Percentiles rank a stretch among this genome's conserved stretches.
Evolutionary conservation across 2,329 filamentous ascomycete genomes (phyloP).

Genomic region (Chaetomiaceae sp.): DNA sequence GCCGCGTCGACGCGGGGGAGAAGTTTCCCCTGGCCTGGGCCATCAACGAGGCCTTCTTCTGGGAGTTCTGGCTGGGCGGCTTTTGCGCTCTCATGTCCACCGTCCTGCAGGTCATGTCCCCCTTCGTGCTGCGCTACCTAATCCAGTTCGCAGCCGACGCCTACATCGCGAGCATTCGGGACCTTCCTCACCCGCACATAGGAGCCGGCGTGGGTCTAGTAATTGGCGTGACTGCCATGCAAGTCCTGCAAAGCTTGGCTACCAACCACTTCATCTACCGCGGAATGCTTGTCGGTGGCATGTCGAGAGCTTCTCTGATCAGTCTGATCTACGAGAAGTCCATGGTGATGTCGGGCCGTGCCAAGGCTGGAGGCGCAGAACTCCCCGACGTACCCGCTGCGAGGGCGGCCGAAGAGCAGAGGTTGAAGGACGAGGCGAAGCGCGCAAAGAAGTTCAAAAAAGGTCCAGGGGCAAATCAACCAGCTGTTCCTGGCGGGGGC

Average conservation of each 20-base stretch:
- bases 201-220: constrained; percentile 76
- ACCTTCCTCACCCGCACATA: constrained; percentile 59
- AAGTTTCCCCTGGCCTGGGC: constrained; percentile 74
- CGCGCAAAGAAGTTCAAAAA: constrained; percentile 38
- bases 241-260: constrained; percentile 72
- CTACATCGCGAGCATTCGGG: constrained; percentile 57
- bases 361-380: constrained; percentile 73
- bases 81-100: constrained; percentile 68
- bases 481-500: constrained; percentile 61
- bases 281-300: constrained; percentile 86
- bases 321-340: constrained; percentile 87
- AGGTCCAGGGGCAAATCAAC: constrained; percentile 36
- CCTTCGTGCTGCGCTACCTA: constrained; percentile 79
- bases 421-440: constrained; percentile 38
- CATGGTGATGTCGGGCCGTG: constrained; percentile 81
- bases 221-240: constrained; percentile 80
- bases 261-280: constrained; percentile 91
- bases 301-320: constrained; percentile 76
- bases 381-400: constrained; percentile 47
- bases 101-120: constrained; percentile 74
- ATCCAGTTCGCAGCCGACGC: constrained; percentile 81
- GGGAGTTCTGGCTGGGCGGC: constrained; percentile 83
- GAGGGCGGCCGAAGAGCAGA: constrained; percentile 34
- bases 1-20: constrained; percentile 61
- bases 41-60: constrained; percentile 78